Conservation (phyloP, 2,329 filamentous ascomycete species). For the Nigrospora osmanthi region DNA sequence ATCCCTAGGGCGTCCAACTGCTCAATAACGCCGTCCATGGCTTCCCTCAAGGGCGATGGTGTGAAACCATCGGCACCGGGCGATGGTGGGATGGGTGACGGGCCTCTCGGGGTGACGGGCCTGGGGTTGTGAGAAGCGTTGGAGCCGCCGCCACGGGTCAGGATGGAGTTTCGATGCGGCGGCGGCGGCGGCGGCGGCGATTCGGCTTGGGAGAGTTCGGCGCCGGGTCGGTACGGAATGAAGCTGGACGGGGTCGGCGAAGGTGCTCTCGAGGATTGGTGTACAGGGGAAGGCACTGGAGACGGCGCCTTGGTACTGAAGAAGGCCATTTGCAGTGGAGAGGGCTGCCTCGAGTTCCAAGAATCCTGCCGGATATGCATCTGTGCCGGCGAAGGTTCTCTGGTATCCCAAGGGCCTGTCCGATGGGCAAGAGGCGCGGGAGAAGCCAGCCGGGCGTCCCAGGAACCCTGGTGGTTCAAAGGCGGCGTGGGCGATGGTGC, state of each 20-base stretch:
- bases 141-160: slow-evolving; percentile 16
- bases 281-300: slow-evolving; percentile 22
- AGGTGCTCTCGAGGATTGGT: slow-evolving; percentile 23
- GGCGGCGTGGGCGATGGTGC: slow-evolving; percentile 16
- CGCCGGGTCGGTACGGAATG: slow-evolving; percentile 22
- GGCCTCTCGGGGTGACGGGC: slow-evolving; percentile 40
- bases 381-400: slow-evolving; percentile 23
- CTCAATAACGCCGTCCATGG: slow-evolving; percentile 98
- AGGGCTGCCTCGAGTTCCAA: slow-evolving; percentile 12
- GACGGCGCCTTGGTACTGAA: slow-evolving; percentile 27
- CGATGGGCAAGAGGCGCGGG: neutral
- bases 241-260: slow-evolving; percentile 32
- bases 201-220: slow-evolving; percentile 29
- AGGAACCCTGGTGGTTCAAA: slow-evolving; percentile 7
- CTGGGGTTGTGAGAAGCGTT: slow-evolving; percentile 30
- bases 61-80: slow-evolving; percentile 63
- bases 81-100: slow-evolving; percentile 61
- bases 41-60: slow-evolving; percentile 83
- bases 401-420: slow-evolving; percentile 1
- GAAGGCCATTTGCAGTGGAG: slow-evolving; percentile 16
- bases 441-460: neutral
- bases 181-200: slow-evolving; percentile 75
- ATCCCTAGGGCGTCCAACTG: slow-evolving; percentile 81
- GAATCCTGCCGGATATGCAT: slow-evolving; percentile 12
- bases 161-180: slow-evolving; percentile 64